These are phyloP conservation scores for Mrakiaceae sp. DNA, from an alignment of 1,284 basidiomycete species.

Conservation along the genomic window DNA sequence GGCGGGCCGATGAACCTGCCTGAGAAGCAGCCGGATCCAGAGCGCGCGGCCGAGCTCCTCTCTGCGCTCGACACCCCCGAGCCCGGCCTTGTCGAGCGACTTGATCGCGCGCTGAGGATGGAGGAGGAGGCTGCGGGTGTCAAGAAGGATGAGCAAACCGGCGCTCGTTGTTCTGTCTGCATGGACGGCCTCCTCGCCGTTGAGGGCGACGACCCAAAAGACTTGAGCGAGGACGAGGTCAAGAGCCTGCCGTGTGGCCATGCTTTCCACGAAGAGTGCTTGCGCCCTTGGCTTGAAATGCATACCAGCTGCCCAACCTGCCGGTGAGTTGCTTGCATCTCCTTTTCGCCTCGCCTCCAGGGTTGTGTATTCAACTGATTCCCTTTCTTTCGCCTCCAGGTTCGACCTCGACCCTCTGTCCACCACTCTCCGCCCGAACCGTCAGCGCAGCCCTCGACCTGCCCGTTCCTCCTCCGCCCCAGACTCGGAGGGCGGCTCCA, in stretches of 20 bases:
- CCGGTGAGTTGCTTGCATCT: not conserved
- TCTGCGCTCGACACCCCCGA: constrained; percentile 1
- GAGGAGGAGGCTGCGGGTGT: constrained; percentile 3
- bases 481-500: too few species aligned
- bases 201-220: not conserved
- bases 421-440: constrained; percentile 6
- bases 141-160: not conserved
- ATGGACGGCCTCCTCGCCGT: not conserved
- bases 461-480: too few species aligned
- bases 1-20: not conserved
- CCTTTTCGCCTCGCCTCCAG: too few species aligned
- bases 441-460: not conserved
- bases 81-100: not conserved
- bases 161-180: not conserved
- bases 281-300: not conserved
- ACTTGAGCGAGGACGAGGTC: not conserved
- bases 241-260: not conserved
- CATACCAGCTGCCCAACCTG: constrained; percentile 6
- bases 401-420: constrained; percentile 9
- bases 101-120: constrained; percentile 3
- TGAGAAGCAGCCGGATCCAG: constrained; percentile 1
- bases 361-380: not conserved
- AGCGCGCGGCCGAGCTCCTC: constrained; percentile 1
- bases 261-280: constrained; percentile 1
- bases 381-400: not conserved